phyloP scores from a whole-genome alignment of 352 stramenopile genomes.

The Phytophthora litchii region DNA sequence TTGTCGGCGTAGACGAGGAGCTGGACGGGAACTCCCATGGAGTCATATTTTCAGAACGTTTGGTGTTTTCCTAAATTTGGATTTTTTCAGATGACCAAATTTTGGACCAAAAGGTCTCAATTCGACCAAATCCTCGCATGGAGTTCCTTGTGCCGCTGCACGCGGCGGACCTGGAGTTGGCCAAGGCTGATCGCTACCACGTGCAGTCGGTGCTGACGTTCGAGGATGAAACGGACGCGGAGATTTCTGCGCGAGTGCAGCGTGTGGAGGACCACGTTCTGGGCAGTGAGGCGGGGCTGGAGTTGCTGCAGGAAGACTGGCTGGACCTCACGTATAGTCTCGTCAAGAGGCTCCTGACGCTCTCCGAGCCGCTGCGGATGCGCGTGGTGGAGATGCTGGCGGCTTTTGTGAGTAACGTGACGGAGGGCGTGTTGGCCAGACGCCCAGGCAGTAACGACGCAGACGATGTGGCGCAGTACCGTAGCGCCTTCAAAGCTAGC shows the following conservation, averaged over 20 bases:
- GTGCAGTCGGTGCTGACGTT: constrained; percentile 66
- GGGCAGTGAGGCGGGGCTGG: constrained; percentile 53
- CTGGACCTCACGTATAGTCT: constrained; percentile 81
- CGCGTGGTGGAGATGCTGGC: constrained; percentile 70
- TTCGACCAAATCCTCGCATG: no score
- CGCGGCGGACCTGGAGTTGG: constrained; percentile 73
- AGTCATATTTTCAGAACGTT: no score
- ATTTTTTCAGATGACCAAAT: no score
- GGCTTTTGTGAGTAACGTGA: constrained; percentile 62
- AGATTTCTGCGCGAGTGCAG: constrained; percentile 49
- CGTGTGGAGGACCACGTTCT: constrained; percentile 64
- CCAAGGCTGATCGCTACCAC: constrained; percentile 69
- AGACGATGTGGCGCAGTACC: constrained; percentile 48
- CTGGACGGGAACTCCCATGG: no score
- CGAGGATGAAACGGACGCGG: constrained; percentile 54
- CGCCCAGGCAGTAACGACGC: constrained; percentile 44
- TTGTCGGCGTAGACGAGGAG: no score
- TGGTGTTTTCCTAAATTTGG: no score
- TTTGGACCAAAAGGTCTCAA: no score
- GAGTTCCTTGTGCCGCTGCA: constrained; percentile 86
- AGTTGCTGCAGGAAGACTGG: constrained; percentile 61
- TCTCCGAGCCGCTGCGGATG: constrained; percentile 61
- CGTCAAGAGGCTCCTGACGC: constrained; percentile 62
- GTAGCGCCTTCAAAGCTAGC: constrained; percentile 67
- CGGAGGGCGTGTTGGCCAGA: constrained; percentile 50